Conservation (phyloP, 768 basidiomycete genomes). For the Sporobolomyces roseus region DNA sequence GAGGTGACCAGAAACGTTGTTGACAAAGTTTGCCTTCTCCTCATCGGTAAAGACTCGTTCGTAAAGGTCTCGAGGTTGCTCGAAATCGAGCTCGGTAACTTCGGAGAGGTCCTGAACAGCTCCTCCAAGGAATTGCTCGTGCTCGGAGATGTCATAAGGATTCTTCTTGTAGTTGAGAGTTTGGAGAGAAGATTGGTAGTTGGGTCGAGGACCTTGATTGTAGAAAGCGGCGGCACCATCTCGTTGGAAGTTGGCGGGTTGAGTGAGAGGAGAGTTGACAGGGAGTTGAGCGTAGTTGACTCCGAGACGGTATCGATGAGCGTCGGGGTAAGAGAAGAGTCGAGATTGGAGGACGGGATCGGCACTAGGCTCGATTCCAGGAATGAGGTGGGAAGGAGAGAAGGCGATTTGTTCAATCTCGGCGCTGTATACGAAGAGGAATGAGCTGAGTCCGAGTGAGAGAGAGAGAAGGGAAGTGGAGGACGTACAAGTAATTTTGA, state of each 20-base stretch:
- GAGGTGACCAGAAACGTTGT: conserved; percentile 52
- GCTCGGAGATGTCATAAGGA: conserved; percentile 48
- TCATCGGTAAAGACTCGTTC: conserved; percentile 50
- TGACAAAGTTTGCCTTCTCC: conserved; percentile 48
- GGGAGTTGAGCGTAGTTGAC: conserved; percentile 66
- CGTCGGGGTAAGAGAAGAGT: conserved; percentile 79
- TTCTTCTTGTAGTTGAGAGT: conserved; percentile 62
- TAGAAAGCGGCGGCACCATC: conserved; percentile 58
- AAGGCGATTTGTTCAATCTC: conserved; percentile 61
- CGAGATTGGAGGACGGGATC: conserved; percentile 93
- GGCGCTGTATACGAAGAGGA: conserved; percentile 28
- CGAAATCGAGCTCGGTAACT: conserved; percentile 62
- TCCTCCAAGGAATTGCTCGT: conserved; percentile 72
- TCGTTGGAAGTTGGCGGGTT: conserved; percentile 86
- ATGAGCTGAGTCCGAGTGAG: too few relatives aligned
- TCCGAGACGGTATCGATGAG: conserved; percentile 49
- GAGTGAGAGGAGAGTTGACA: conserved; percentile 71
- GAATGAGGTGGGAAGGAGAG: conserved; percentile 85
- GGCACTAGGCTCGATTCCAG: conserved; percentile 80
- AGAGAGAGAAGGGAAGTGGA: conserved; percentile 2
- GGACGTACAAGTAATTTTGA: conserved; percentile 50
- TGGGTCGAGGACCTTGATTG: conserved; percentile 78
- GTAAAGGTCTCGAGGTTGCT: conserved; percentile 49
- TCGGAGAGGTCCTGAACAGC: conserved; percentile 57
- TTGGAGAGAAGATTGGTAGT: conserved; percentile 74